Conservation (phyloP, 768 basidiomycete species). For the Amylocystis lapponica region DNA sequence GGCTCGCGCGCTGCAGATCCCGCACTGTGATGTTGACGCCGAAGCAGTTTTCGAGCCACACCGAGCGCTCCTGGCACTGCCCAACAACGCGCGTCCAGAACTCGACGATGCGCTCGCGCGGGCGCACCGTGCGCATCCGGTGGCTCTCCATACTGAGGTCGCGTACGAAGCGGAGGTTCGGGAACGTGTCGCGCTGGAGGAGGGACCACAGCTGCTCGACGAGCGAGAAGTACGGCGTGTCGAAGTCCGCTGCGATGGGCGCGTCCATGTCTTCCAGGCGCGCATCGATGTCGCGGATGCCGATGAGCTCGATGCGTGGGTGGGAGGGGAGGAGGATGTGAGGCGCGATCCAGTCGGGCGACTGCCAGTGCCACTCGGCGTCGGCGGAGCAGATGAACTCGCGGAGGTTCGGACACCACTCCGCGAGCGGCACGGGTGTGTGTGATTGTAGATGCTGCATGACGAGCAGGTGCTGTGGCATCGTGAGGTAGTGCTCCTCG, state of each 20-base stretch:
- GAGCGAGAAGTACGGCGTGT: conserved; percentile 58
- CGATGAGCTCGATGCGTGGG: conserved; percentile 56
- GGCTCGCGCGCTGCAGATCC: conserved; percentile 31
- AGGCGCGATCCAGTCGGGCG: conserved; percentile 77
- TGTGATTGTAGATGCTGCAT: conserved; percentile 13
- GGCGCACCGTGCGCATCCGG: conserved; percentile 39
- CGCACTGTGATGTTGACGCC: conserved; percentile 53
- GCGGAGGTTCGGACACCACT: conserved; percentile 62
- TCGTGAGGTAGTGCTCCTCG: conserved; percentile 60
- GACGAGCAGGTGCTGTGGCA: conserved; percentile 24
- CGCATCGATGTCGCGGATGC: conserved; percentile 65
- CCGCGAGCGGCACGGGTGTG: conserved; percentile 43
- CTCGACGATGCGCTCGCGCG: conserved; percentile 31
- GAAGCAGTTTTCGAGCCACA: conserved; percentile 60
- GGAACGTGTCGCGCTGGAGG: conserved; percentile 54
- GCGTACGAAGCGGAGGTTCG: conserved; percentile 50
- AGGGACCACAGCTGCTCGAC: conserved; percentile 60
- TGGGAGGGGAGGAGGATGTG: conserved; percentile 66
- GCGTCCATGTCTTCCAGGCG: conserved; percentile 40
- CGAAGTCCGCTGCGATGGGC: conserved; percentile 18
- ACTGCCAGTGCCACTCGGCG: conserved; percentile 78
- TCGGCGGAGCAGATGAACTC: conserved; percentile 74
- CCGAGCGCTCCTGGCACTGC: conserved; percentile 45
- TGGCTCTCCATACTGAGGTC: conserved; percentile 62
- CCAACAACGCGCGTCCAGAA: conserved; percentile 37